Evolutionary conservation across 163 green algal species (phyloP).

Genomic region (Smithsoniella earleae): DNA sequence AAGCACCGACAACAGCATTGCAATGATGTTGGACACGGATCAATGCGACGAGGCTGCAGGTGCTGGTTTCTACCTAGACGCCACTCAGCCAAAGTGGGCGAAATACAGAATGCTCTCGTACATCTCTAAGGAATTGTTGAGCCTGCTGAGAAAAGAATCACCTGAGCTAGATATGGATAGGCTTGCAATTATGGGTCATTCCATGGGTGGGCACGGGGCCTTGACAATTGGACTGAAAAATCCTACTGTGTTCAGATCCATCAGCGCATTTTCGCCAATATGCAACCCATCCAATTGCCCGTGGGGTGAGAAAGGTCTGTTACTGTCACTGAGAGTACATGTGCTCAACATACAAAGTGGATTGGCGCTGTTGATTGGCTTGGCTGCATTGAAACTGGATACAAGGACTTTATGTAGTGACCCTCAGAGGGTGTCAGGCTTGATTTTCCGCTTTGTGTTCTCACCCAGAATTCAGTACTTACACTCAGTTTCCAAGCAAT

Average conservation of each 20-base stretch:
- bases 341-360: too few species aligned
- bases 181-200: conserved; percentile 77
- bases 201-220: conserved; percentile 79
- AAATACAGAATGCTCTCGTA: conserved; percentile 90
- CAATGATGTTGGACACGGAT: too few species aligned
- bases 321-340: neutral
- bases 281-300: conserved; percentile 76
- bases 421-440: too few species aligned
- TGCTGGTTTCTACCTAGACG: conserved; percentile 97
- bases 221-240: conserved; percentile 83
- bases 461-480: too few species aligned
- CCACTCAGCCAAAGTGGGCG: conserved; percentile 66
- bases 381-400: too few species aligned
- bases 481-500: too few species aligned
- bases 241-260: conserved; percentile 68
- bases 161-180: conserved; percentile 40
- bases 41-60: too few species aligned
- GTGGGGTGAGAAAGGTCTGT: conserved; percentile 72
- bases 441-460: too few species aligned
- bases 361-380: too few species aligned
- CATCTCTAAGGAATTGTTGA: conserved; percentile 77
- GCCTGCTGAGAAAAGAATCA: conserved; percentile 50
- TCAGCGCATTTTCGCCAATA: conserved; percentile 91
- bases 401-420: too few species aligned
- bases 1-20: too few species aligned